phyloP scores from a whole-genome alignment of 1,139 yeast genomes.

The Lodderomyces metapsilosis region DNA sequence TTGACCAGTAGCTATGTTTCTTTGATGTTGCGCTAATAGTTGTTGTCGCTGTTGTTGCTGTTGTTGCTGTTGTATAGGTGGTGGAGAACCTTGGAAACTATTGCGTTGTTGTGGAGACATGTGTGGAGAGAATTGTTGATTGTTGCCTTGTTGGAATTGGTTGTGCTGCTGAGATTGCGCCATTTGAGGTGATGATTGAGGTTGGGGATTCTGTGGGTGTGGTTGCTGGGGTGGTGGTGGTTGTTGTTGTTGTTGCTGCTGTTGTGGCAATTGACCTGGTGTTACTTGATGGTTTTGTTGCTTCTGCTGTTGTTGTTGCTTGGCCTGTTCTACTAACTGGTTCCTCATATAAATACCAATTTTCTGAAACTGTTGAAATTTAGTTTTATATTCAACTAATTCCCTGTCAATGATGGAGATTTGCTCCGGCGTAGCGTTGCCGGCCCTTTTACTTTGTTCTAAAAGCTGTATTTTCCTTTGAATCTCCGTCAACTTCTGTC shows the following conservation, averaged over 20 bases:
- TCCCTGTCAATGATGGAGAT: slow-evolving; percentile 36
- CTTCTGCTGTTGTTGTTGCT: slow-evolving; percentile 15
- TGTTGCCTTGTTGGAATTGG: slow-evolving; percentile 9
- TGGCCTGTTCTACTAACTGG: slow-evolving; percentile 39
- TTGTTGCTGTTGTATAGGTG: slow-evolving; percentile 9
- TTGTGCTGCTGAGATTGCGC: slow-evolving; percentile 6
- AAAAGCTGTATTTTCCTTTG: slow-evolving; percentile 39
- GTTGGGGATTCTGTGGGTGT: slow-evolving; percentile 7
- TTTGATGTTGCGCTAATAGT: slow-evolving; percentile 8
- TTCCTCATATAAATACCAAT: slow-evolving; percentile 41
- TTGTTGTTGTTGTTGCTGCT: slow-evolving; percentile 10
- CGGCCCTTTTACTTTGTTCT: slow-evolving; percentile 28
- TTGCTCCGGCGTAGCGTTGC: slow-evolving; percentile 24
- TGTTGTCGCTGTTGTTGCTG: slow-evolving; percentile 12
- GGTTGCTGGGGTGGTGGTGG: slow-evolving; percentile 2
- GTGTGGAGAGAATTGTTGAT: neutral
- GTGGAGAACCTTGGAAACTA: slow-evolving; percentile 7
- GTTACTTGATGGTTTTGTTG: slow-evolving; percentile 11
- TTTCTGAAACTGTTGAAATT: slow-evolving; percentile 39
- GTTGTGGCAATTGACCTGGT: slow-evolving; percentile 8
- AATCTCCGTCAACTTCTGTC: slow-evolving; percentile 40
- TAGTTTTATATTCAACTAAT: slow-evolving; percentile 35
- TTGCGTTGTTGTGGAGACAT: slow-evolving; percentile 6
- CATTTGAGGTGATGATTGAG: slow-evolving; percentile 5
- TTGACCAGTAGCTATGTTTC: slow-evolving; percentile 7